Evolutionary conservation across 1,139 yeast genomes (phyloP).

Genomic region (Hyphopichia fennica): DNA sequence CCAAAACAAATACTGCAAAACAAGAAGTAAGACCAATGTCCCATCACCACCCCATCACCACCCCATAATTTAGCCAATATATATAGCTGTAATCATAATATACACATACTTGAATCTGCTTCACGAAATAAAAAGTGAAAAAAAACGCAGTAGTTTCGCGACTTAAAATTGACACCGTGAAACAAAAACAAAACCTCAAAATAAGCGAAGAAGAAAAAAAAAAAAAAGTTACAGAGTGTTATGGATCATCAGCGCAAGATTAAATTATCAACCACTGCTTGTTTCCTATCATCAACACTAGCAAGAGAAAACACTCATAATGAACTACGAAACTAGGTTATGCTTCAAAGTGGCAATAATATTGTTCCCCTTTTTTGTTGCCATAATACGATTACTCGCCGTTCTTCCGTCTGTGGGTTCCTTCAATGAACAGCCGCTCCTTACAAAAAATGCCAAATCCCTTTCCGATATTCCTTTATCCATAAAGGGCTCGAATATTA

Average conservation of each 20-base stretch:
- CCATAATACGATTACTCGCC: conserved; percentile 24
- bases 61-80: too few species aligned
- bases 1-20: too few species aligned
- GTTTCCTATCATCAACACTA: background rate
- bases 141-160: background rate
- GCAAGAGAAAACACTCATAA: too few species aligned
- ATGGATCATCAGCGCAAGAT: background rate
- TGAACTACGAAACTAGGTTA: conserved; percentile 28
- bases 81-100: too few species aligned
- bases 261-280: background rate
- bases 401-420: conserved; percentile 25
- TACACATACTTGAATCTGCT: too few species aligned
- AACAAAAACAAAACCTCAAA: background rate
- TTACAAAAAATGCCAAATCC: background rate
- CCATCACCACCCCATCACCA: too few species aligned
- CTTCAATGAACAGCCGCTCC: background rate
- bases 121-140: too few species aligned
- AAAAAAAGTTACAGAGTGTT: conserved; percentile 4
- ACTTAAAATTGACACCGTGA: background rate
- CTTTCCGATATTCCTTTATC: conserved; percentile 6
- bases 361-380: conserved; percentile 24
- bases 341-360: conserved; percentile 20
- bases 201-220: conserved; percentile 2
- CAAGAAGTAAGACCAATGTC: too few species aligned
- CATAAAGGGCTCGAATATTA: conserved; percentile 27